Conservation (phyloP, 2,329 filamentous ascomycete species). For the Trichoderma hamatum region DNA sequence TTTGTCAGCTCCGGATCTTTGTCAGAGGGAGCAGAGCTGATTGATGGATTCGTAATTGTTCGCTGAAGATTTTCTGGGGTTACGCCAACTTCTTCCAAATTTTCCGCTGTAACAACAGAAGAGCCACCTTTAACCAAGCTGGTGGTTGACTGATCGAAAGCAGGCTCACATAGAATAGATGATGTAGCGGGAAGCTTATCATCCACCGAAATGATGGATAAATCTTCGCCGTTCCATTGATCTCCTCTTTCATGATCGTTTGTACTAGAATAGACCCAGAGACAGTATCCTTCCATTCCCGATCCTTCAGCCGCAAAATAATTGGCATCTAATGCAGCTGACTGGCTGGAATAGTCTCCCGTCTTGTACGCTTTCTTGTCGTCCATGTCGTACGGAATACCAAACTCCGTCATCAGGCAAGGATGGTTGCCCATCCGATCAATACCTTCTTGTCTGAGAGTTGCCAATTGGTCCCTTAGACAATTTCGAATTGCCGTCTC, state of each 20-base stretch:
- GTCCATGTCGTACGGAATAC: slow-evolving; percentile 99
- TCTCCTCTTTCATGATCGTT: slow-evolving; percentile 91
- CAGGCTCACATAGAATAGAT: slow-evolving; percentile 49
- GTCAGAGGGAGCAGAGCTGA: slow-evolving; percentile 60
- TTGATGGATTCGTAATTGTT: slow-evolving; percentile 68
- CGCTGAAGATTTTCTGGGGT: slow-evolving; percentile 76
- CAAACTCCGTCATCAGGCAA: slow-evolving; percentile 90
- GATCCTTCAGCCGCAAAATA: slow-evolving; percentile 90
- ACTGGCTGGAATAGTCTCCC: slow-evolving; percentile 92
- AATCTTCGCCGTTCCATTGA: slow-evolving; percentile 95
- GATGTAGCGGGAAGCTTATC: slow-evolving; percentile 67
- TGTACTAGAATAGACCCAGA: slow-evolving; percentile 84
- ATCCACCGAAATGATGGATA: slow-evolving; percentile 86
- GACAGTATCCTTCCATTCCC: slow-evolving; percentile 78
- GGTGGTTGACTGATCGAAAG: slow-evolving; percentile 50
- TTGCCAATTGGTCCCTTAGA: slow-evolving; percentile 82
- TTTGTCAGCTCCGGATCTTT: slow-evolving; percentile 62
- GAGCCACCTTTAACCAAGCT: slow-evolving; percentile 39
- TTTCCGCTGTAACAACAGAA: slow-evolving; percentile 41
- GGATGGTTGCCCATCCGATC: slow-evolving; percentile 88
- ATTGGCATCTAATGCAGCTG: slow-evolving; percentile 91
- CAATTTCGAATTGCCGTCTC: slow-evolving; percentile 94
- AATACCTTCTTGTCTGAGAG: slow-evolving; percentile 82
- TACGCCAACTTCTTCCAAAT: slow-evolving; percentile 60
- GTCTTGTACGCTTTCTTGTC: slow-evolving; percentile 94